These are phyloP conservation scores for Penicillium lividum DNA, from an alignment of 495 filamentous ascomycete genomes.

Conservation along the genomic window DNA sequence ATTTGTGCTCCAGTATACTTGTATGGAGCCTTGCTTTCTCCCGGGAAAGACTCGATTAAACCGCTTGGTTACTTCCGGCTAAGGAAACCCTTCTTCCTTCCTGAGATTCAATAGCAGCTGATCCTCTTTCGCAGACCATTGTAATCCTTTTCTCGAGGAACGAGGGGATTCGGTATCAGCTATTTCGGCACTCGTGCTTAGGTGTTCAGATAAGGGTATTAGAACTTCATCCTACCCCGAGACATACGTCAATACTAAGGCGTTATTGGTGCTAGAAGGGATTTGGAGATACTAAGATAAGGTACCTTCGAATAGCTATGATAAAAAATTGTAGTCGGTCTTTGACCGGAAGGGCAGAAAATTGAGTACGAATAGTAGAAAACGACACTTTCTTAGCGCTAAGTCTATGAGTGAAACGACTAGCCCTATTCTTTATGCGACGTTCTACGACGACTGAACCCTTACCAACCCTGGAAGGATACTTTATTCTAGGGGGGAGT, in stretches of 20 bases:
- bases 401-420: neutral
- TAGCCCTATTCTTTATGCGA: neutral
- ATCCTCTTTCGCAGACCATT: conserved; percentile 8
- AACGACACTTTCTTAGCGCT: neutral
- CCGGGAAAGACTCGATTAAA: conserved; percentile 12
- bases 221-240: neutral
- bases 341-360: conserved; percentile 15
- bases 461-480: conserved; percentile 8
- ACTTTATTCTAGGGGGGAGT: no score
- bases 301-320: conserved; percentile 19
- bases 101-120: conserved; percentile 13
- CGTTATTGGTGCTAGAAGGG: neutral
- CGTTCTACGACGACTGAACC: neutral
- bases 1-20: conserved; percentile 13
- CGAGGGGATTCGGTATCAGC: neutral
- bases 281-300: conserved; percentile 11
- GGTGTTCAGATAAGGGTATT: neutral
- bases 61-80: conserved; percentile 11
- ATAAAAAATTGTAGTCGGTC: conserved; percentile 21
- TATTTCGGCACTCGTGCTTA: neutral
- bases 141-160: conserved; percentile 9
- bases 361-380: conserved; percentile 13
- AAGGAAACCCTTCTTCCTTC: conserved; percentile 11
- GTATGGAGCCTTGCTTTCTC: conserved; percentile 12
- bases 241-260: conserved; percentile 4